phyloP scores from a whole-genome alignment of 2,329 filamentous ascomycete genomes.

The Trichoderma aggressivum region DNA sequence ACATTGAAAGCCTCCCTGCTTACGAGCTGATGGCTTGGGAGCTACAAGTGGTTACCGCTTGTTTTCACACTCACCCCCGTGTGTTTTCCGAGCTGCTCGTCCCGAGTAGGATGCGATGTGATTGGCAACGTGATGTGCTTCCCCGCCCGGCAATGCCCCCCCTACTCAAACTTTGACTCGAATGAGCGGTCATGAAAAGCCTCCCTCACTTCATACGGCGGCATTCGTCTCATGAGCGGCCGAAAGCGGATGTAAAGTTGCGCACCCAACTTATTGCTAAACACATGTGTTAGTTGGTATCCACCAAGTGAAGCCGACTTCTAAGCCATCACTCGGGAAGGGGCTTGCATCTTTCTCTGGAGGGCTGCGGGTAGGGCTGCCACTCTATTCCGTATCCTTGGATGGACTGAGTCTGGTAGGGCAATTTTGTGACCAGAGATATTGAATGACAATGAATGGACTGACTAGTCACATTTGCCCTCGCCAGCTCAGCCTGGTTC shows the following conservation, averaged over 20 bases:
- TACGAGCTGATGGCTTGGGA: background rate
- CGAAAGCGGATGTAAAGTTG: background rate
- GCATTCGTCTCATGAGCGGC: background rate
- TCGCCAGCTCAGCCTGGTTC: background rate
- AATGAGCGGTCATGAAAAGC: background rate
- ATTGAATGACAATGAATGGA: background rate
- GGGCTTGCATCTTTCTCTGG: background rate
- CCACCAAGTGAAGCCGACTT: background rate
- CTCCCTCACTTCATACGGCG: background rate
- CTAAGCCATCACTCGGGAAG: background rate
- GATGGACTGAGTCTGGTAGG: background rate
- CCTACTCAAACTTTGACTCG: background rate
- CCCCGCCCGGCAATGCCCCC: constrained; percentile 1
- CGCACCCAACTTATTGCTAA: background rate
- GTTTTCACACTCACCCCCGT: background rate
- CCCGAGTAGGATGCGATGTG: background rate
- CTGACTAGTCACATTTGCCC: background rate
- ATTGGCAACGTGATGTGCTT: background rate
- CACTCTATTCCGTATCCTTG: background rate
- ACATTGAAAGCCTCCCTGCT: background rate
- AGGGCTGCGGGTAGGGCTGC: background rate
- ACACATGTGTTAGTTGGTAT: background rate
- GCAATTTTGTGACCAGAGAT: background rate
- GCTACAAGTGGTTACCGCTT: background rate
- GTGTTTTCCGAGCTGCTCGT: background rate